A percentile compares a stretch with the other conserved stretches of the same genome.
These are phyloP conservation scores for Zygosaccharomyces rouxii DNA, from an alignment of 805 yeast genomes.

Conservation along the genomic window DNA sequence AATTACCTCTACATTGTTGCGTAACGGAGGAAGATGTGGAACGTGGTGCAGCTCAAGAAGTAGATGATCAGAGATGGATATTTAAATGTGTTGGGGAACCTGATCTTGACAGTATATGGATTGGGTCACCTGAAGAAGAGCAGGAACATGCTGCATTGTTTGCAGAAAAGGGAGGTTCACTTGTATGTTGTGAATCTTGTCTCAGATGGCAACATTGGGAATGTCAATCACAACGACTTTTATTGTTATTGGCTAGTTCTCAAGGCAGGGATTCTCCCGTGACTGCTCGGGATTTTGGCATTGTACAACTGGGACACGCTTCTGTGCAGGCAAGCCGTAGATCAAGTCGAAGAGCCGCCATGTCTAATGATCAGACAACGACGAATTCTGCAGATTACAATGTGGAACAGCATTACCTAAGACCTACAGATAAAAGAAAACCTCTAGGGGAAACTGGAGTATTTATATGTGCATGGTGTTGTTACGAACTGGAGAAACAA, in stretches of 20 bases:
- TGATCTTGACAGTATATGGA: conserved; percentile 1
- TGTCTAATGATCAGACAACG: background rate
- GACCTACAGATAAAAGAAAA: conserved; percentile 28
- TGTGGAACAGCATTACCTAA: conserved; percentile 8
- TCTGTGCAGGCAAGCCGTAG: conserved; percentile 15
- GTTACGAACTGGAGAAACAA: conserved; percentile 21
- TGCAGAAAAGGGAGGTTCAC: conserved; percentile 14
- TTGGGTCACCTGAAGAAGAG: conserved; percentile 11
- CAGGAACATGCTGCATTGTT: conserved; percentile 14
- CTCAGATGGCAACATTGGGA: conserved; percentile 36
- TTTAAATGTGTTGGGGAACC: conserved; percentile 29
- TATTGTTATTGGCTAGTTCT: background rate
- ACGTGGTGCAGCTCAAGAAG: conserved; percentile 16
- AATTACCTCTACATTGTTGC: conserved; percentile 30
- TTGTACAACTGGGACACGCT: conserved; percentile 20
- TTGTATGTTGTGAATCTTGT: conserved; percentile 34
- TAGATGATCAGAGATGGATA: conserved; percentile 30
- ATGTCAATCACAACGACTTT: conserved; percentile 11
- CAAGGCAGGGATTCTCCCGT: conserved; percentile 3
- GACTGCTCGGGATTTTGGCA: conserved; percentile 19
- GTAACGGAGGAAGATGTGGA: conserved; percentile 27
- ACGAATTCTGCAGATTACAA: conserved; percentile 5
- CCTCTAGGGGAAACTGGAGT: conserved; percentile 20
- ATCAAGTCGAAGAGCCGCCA: conserved; percentile 19
- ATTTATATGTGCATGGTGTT: conserved; percentile 28